Evolutionary conservation across 768 basidiomycete species (phyloP).

Genomic region (Leccinum subgranulosum): DNA sequence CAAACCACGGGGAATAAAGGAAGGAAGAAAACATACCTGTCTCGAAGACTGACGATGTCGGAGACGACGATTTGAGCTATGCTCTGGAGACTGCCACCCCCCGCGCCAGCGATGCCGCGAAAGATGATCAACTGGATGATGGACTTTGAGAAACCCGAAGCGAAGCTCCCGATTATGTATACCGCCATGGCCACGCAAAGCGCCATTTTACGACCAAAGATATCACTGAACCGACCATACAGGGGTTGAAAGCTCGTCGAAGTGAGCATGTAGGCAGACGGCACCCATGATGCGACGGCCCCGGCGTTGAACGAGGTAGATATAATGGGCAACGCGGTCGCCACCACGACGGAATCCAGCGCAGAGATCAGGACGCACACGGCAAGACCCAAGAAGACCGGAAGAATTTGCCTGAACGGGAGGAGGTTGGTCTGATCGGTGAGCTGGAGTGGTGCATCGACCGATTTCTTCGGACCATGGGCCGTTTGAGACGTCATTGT

Average conservation of each 20-base stretch:
- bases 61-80: constrained; percentile 70
- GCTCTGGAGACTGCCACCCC: constrained; percentile 69
- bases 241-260: constrained; percentile 41
- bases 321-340: constrained; percentile 72
- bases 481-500: not conserved
- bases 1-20: not conserved
- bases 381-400: constrained; percentile 59
- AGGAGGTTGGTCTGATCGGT: constrained; percentile 79
- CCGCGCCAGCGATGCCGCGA: constrained; percentile 64
- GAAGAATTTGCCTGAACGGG: constrained; percentile 59
- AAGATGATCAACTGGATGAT: constrained; percentile 70
- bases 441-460: constrained; percentile 24
- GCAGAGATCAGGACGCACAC: constrained; percentile 60
- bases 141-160: constrained; percentile 61
- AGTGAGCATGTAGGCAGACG: constrained; percentile 67
- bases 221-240: constrained; percentile 63
- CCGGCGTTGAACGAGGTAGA: constrained; percentile 59
- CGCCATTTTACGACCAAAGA: constrained; percentile 62
- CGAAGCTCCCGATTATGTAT: constrained; percentile 63
- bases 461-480: not conserved
- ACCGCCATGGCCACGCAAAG: constrained; percentile 56
- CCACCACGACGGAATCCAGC: constrained; percentile 70
- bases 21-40: constrained; percentile 40
- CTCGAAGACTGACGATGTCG: constrained; percentile 68
- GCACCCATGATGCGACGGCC: constrained; percentile 56